phyloP scores from a whole-genome alignment of 352 stramenopile species.

The Phytopythium sindhum region DNA sequence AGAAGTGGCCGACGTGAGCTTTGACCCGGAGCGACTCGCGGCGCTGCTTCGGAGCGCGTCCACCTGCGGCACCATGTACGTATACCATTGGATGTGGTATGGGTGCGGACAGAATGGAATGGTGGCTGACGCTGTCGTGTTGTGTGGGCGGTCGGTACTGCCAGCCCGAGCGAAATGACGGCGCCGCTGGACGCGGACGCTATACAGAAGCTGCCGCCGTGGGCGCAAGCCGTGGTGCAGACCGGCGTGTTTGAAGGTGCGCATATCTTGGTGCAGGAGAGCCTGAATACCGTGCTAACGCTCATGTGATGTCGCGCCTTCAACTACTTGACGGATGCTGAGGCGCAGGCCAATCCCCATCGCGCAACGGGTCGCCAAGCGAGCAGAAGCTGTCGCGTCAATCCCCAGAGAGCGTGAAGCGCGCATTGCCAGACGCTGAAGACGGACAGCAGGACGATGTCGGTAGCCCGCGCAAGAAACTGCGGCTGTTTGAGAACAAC shows the following conservation, averaged over 20 bases:
- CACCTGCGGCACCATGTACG: slow-evolving; percentile 40
- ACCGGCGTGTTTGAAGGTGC: slow-evolving; percentile 20
- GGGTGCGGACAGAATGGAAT: background rate
- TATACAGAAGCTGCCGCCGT: slow-evolving; percentile 43
- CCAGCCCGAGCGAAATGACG: slow-evolving; percentile 5
- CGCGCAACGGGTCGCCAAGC: background rate
- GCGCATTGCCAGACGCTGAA: background rate
- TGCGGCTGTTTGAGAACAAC: background rate
- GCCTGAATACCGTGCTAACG: background rate
- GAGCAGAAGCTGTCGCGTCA: background rate
- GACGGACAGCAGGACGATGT: background rate
- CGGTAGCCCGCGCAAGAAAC: background rate
- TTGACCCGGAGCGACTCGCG: slow-evolving; percentile 37
- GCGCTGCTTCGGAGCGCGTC: slow-evolving; percentile 30
- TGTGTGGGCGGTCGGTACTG: background rate
- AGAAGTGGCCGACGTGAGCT: slow-evolving; percentile 1
- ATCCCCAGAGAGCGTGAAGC: background rate
- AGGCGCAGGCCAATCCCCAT: background rate
- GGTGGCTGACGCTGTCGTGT: background rate
- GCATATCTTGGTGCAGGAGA: too few relatives aligned
- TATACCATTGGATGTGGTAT: background rate
- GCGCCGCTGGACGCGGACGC: slow-evolving; percentile 29
- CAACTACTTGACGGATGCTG: background rate
- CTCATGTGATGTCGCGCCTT: background rate
- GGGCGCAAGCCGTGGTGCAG: slow-evolving; percentile 49